A percentile compares a stretch with the other conserved stretches of the same genome.
phyloP scores from a whole-genome alignment of 441 rosid species.

The Kokia cookei region DNA sequence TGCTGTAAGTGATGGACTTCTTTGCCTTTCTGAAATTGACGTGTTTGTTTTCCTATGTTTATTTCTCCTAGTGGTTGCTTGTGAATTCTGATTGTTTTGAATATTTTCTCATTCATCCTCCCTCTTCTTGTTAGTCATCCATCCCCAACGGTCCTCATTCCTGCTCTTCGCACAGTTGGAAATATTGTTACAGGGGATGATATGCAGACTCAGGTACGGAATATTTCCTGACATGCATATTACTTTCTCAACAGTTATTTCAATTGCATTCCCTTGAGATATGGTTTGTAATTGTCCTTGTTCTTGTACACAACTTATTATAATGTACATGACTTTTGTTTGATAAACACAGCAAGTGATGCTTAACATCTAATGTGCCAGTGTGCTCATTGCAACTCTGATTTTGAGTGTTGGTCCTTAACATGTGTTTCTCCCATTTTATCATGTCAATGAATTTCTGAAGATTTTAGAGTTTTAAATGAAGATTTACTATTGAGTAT shows the following conservation, averaged over 20 bases:
- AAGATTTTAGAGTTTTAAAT: background rate
- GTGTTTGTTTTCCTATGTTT: background rate
- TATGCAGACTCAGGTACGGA: conserved; percentile 47
- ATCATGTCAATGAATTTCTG: background rate
- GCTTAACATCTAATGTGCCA: background rate
- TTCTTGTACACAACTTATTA: background rate
- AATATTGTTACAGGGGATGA: conserved; percentile 63
- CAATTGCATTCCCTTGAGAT: background rate
- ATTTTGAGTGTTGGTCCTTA: background rate
- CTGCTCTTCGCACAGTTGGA: conserved; percentile 63
- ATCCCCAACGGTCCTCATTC: conserved; percentile 45
- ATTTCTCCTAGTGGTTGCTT: background rate
- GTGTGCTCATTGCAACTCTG: background rate
- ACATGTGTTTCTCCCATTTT: background rate
- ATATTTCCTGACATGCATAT: background rate
- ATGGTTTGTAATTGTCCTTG: background rate
- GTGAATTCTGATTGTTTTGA: conserved; percentile 11
- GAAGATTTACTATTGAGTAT: background rate
- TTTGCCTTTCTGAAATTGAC: background rate
- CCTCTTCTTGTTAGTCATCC: conserved; percentile 30
- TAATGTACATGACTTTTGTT: background rate
- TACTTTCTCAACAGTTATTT: background rate
- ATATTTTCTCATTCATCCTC: conserved; percentile 6
- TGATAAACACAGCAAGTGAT: background rate
- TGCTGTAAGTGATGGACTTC: conserved; percentile 27